Base-by-base conservation (phyloP, 2,329 filamentous ascomycete species). In the Aspergillus nomiae region DNA sequence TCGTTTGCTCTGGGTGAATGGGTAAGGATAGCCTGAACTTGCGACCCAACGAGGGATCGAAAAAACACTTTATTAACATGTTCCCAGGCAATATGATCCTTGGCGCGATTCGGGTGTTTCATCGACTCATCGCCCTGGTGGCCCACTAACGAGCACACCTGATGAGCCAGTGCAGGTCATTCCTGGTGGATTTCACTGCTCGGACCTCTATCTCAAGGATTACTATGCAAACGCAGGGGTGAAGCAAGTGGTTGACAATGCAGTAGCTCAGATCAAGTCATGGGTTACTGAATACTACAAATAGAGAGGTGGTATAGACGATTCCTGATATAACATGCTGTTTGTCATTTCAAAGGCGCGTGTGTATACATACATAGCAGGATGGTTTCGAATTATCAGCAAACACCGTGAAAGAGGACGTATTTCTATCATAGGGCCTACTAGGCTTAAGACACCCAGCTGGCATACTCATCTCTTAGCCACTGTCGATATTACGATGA, bases 1-100 rank as follows among this genome's bases (percentile, higher is more conserved):
- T 19, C 81, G 86, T 2, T 75, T 90, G 26, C 78, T 88, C 30
- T 88, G 83, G 78, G 80, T 82, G 7, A 88, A 89, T 67, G 87
- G 83, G 75, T 79, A 71, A 38, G 73, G 65, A 6, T 21, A n/a
- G 16, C 21, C 45, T 14, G 16, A 28, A 1, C 16, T 4, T 28
- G 2, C 7, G 12, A 12, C 9, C 3, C 8, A 26, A 0, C 9
- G 14, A 30, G 5, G 0, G 12, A 19, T n/a, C 0, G 19, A 34
- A 4, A 34, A 32, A 6, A 4, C 1, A 28, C 9, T 2, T 21
- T 30, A 6, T 19, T 51, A n/a, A 51, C 14, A 6, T 24, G 11
- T 12, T n/a, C 4, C 16, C 2, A 51, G 48, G 5, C 48, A 51
- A 51, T 51, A 51, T 19, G 48, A 51, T 7, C 48, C 48, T 1